Evolutionary conservation across 768 basidiomycete species (phyloP).

Genomic region (Filobasidium wieringae): DNA sequence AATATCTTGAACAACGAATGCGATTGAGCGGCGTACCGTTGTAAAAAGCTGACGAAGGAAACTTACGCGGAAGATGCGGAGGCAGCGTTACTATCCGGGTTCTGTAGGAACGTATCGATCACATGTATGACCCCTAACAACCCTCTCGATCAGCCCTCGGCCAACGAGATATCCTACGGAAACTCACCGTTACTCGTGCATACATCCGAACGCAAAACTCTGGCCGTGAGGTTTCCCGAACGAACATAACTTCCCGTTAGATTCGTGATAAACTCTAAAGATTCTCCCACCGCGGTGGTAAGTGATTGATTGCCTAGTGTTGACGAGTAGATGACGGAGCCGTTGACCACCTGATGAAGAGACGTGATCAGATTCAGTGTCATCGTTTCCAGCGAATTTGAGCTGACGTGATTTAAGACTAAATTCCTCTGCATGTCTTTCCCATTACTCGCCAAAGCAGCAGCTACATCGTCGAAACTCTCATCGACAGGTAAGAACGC

Average conservation of each 20-base stretch:
- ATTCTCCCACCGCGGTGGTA: constrained; percentile 51
- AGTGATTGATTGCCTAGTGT: constrained; percentile 41
- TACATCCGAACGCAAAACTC: constrained; percentile 51
- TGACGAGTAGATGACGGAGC: constrained; percentile 52
- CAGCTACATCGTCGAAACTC: background rate
- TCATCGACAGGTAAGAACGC: background rate
- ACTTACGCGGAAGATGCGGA: constrained; percentile 33
- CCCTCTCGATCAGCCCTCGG: background rate
- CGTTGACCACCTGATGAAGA: constrained; percentile 51
- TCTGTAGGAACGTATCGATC: constrained; percentile 38
- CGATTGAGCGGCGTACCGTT: too few species aligned
- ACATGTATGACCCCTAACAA: constrained; percentile 48
- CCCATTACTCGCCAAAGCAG: background rate
- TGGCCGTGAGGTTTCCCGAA: constrained; percentile 44
- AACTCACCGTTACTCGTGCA: constrained; percentile 49
- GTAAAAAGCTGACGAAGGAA: too few species aligned
- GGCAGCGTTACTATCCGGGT: constrained; percentile 32
- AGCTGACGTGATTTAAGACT: background rate
- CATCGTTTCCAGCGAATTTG: background rate
- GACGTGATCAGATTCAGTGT: background rate
- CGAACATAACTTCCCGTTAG: constrained; percentile 51
- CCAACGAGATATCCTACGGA: background rate
- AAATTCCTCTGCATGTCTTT: background rate
- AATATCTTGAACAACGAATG: too few species aligned
- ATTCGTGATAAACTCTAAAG: constrained; percentile 48